phyloP scores from a whole-genome alignment of 306 rosid species.

The Potentilla sterilis region DNA sequence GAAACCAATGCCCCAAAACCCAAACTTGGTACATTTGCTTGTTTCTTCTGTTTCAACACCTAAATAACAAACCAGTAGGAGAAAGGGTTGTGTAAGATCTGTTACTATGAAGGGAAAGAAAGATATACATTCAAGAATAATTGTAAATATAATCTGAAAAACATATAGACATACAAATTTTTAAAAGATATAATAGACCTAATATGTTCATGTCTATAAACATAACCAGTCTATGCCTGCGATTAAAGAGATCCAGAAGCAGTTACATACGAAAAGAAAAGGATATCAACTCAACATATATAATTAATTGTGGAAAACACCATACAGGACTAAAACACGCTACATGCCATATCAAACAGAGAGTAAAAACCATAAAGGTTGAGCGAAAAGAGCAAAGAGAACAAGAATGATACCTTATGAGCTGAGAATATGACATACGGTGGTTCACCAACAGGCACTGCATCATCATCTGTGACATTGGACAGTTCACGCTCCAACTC shows the following conservation, averaged over 20 bases:
- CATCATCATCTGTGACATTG: conserved; percentile 47
- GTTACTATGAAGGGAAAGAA: neutral
- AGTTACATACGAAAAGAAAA: neutral
- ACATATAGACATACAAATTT: neutral
- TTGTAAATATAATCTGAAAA: neutral
- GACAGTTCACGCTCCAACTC: conserved; percentile 62
- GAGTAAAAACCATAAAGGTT: conserved; percentile 9
- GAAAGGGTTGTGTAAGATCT: conserved; percentile 10
- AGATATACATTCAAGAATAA: conserved; percentile 9
- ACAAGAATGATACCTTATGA: conserved; percentile 59
- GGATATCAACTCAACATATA: neutral
- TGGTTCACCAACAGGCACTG: conserved; percentile 49
- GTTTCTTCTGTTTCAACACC: conserved; percentile 89
- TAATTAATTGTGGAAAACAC: neutral
- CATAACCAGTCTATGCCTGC: neutral
- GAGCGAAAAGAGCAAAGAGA: conserved; percentile 7
- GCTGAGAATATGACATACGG: conserved; percentile 83
- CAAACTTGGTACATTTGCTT: conserved; percentile 87
- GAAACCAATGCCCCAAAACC: conserved; percentile 97
- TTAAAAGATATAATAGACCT: neutral
- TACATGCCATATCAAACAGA: neutral
- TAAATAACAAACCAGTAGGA: conserved; percentile 31
- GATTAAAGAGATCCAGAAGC: neutral
- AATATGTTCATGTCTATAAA: neutral
- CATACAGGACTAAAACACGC: neutral